These are phyloP conservation scores for Candida ponderosae DNA, from an alignment of 805 yeast species.

Conservation along the genomic window DNA sequence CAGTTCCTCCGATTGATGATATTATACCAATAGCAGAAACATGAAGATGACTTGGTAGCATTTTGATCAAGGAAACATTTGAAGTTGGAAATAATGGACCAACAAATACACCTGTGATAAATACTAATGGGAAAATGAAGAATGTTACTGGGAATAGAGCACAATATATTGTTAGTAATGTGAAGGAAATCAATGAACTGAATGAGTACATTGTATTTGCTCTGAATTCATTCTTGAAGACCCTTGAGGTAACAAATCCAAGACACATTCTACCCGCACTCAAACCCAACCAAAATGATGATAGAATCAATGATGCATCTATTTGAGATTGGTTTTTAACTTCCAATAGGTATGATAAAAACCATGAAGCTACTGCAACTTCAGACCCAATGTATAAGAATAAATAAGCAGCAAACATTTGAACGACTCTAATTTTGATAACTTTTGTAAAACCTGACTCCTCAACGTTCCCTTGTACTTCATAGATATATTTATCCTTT, in stretches of 20 bases:
- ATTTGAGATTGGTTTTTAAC: constrained; percentile 40
- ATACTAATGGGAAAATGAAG: constrained; percentile 32
- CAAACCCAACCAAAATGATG: constrained; percentile 69
- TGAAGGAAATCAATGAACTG: constrained; percentile 22
- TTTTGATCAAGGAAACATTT: constrained; percentile 52
- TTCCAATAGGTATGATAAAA: constrained; percentile 51
- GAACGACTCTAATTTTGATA: constrained; percentile 26
- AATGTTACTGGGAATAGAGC: constrained; percentile 23
- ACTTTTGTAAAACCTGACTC: constrained; percentile 10
- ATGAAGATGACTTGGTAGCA: constrained; percentile 53
- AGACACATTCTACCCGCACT: constrained; percentile 54
- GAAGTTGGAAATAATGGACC: constrained; percentile 75
- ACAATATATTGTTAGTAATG: constrained; percentile 20
- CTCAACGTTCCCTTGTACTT: constrained; percentile 11
- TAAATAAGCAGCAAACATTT: constrained; percentile 44
- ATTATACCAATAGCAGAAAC: constrained; percentile 66
- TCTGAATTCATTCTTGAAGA: constrained; percentile 36
- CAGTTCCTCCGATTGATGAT: constrained; percentile 76
- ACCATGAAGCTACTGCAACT: constrained; percentile 65
- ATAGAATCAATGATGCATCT: constrained; percentile 52
- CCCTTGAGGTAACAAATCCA: constrained; percentile 45
- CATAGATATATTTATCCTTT: constrained; percentile 25
- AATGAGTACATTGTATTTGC: constrained; percentile 27
- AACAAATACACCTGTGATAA: constrained; percentile 48
- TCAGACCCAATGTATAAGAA: constrained; percentile 66